Base-by-base conservation (phyloP, 2,329 filamentous ascomycete species). In the Trichothecium roseum region DNA sequence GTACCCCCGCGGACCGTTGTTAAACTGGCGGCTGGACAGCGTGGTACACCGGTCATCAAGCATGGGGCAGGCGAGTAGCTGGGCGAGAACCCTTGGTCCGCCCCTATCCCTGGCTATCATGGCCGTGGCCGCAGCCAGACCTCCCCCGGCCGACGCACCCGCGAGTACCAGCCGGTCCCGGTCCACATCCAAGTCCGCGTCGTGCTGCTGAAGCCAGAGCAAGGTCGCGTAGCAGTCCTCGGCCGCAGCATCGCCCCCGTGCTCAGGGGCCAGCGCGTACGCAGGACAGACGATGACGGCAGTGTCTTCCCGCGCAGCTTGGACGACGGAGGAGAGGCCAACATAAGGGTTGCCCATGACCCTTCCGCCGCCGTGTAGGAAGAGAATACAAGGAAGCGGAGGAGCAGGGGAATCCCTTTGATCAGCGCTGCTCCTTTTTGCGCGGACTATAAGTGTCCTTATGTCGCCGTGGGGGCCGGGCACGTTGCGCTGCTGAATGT, bases 61-160 rank as follows among this genome's bases (percentile, higher is more conserved):
- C 64, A 69, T 69, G 4, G 62, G 64, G 34, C 62, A 62, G 30
- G 62, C 48, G 9, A 69, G 54, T 30, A 68, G 51, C 46, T 66
- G 57, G 16, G 45, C 47, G 56, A 60, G 27, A 47, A 56, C 37
- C 57, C 42, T 29, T 42, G 49, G 36, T 45, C 60, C 30, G 28
- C 43, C 34, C n/a, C 45, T 40, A 39, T 62, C 55, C 16, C 59
- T 46, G 7, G 59, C 59, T 40, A 60, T 49, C 32, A 66, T 45
- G 2, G 54, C 51, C 18, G 58, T 45, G 8, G 50, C 53, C 1
- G 62, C 57, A 0, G 60, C 60, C 2, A 68, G 44, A 2, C 54
- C 56, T 10, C 56, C 64, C 3, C 65, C 66, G 0, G 59, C 65
- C 27, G 57, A 62, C 29, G 59, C 55, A 4, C 64, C 65, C 36